Evolutionary conservation across 2,329 filamentous ascomycete species (phyloP), one percentile per base, ranked within the genome.

Genomic region (Pezicula carpinea): DNA sequence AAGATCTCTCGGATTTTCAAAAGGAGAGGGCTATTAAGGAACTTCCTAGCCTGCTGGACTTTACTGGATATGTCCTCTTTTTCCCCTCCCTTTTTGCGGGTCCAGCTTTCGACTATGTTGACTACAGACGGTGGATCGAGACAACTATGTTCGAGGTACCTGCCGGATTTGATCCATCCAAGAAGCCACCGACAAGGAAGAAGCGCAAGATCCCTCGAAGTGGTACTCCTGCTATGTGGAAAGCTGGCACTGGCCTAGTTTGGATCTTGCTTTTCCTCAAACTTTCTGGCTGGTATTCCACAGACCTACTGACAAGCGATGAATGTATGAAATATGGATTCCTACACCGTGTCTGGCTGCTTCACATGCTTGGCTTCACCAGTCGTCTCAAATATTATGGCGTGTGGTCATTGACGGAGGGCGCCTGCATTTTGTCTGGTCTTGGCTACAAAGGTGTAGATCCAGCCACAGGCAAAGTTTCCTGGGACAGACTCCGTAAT

Each of bases 371-470:
- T 43, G 88, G 85, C 45, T 75, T 97, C 38, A 86, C 87, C 1
- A 77, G 86, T 5, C 83, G 93, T 18, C 80, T 88, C 60, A 99
- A 99, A 70, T 99, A 96, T 70, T 99, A 99, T 60, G 93, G 90
- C 31, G 90, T 96, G 4, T 99, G 93, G 93, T 83, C 82, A 33
- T 69, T 99, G 57, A 91, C 92, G 0, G 93, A 99, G 67, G 93
- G 93, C 15, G 83, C 92, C 15, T 99, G 93, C 63, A 96, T 99
- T 53, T 79, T 99, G 15, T 85, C 89, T 7, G 93, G 93, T 5
- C 80, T 99, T 55, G 93, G 93, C 36, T 99, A 93, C 70, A 96
- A 96, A 60, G 92, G 93, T 26, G 76, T 99, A 15, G 90, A 99
- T 62, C 81, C 87, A 3, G 79, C 80, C 46, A 92, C 89, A 0